phyloP scores from a whole-genome alignment of 2,329 filamentous ascomycete genomes.

The Ophiostoma piceae region DNA sequence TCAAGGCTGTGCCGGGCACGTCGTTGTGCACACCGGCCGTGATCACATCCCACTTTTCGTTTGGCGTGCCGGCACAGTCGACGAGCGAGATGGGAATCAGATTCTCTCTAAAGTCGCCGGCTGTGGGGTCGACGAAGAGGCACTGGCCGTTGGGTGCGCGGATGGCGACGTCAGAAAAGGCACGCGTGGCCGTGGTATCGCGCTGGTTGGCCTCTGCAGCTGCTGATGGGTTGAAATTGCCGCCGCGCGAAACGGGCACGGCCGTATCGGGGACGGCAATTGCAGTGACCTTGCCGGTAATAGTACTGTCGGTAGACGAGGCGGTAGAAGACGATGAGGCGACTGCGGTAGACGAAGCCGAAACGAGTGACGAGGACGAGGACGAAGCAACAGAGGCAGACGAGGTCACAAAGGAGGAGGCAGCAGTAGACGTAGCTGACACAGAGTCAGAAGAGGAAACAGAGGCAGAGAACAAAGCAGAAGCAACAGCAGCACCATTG shows the following conservation, averaged over 20 bases:
- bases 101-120: conserved; percentile 51
- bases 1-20: conserved; percentile 38
- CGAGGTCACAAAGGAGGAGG: background rate
- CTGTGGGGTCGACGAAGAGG: conserved; percentile 48
- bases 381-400: background rate
- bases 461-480: background rate
- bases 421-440: background rate
- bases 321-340: background rate
- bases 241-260: conserved; percentile 48
- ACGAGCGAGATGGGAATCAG: conserved; percentile 46
- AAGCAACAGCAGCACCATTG: background rate
- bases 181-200: conserved; percentile 44
- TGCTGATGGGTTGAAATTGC: conserved; percentile 45
- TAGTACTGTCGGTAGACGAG: background rate
- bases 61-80: conserved; percentile 41
- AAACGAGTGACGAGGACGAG: background rate
- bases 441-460: conserved; percentile 5
- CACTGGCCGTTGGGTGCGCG: conserved; percentile 46
- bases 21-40: conserved; percentile 48
- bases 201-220: conserved; percentile 46
- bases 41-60: conserved; percentile 49
- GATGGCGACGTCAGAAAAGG: conserved; percentile 43
- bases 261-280: conserved; percentile 24
- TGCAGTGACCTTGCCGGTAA: conserved; percentile 19
- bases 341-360: background rate